Percentiles rank a stretch among this genome's conserved stretches.
Conservation (phyloP, 192 early-diverging fungal genomes). For the Podila minutissima region DNA sequence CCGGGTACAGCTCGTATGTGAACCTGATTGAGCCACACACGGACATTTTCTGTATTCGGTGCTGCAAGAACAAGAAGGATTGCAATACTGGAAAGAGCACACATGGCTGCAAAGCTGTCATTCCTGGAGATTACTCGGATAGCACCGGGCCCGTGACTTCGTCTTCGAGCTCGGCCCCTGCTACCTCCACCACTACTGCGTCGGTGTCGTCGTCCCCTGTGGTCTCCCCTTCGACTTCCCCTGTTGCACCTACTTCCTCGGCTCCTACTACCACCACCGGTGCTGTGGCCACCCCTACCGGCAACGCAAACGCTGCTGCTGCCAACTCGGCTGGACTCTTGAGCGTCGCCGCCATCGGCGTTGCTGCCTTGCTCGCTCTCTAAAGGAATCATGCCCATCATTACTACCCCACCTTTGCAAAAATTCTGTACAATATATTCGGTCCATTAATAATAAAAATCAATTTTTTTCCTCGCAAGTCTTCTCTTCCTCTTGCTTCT, state of each 20-base stretch:
- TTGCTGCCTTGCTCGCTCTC: background rate
- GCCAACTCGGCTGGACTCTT: constrained; percentile 10
- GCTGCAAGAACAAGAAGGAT: constrained; percentile 53
- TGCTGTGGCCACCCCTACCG: constrained; percentile 1
- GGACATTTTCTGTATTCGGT: constrained; percentile 59
- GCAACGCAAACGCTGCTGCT: background rate
- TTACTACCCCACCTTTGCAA: too few relatives aligned
- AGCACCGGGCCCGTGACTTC: constrained; percentile 6
- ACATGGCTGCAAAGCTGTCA: constrained; percentile 52
- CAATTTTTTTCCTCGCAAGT: too few relatives aligned
- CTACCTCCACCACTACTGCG: background rate
- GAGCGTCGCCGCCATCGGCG: background rate
- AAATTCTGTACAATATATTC: too few relatives aligned
- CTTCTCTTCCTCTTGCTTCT: too few relatives aligned
- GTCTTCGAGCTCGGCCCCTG: constrained; percentile 3
- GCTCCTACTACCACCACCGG: background rate
- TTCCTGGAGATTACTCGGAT: constrained; percentile 60
- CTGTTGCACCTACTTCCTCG: background rate
- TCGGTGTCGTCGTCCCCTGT: background rate
- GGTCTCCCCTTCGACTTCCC: background rate
- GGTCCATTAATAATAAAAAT: too few relatives aligned
- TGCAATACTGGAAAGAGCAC: constrained; percentile 57
- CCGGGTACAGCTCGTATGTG: constrained; percentile 57
- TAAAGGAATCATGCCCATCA: background rate
- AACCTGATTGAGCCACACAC: constrained; percentile 59